phyloP scores from a whole-genome alignment of 768 basidiomycete species.

The Pleurotus platypus region DNA sequence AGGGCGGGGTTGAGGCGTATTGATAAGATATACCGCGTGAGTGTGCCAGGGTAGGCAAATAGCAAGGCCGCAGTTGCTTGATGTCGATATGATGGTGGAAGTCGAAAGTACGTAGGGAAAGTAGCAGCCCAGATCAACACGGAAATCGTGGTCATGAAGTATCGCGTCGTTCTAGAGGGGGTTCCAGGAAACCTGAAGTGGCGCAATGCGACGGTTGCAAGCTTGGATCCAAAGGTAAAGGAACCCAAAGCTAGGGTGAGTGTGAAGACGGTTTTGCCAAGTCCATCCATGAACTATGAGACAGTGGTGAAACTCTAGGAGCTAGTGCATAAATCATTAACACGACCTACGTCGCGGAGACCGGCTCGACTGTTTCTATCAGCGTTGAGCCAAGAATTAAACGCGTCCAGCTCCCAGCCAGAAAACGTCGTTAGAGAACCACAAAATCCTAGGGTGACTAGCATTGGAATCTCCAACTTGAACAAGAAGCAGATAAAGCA shows the following conservation, averaged over 20 bases:
- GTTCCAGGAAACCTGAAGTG: conserved; percentile 37
- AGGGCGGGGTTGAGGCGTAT: conserved; percentile 63
- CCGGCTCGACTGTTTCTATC: conserved; percentile 52
- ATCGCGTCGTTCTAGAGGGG: conserved; percentile 42
- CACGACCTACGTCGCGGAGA: conserved; percentile 62
- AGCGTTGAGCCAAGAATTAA: conserved; percentile 79
- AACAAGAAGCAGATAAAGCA: not conserved
- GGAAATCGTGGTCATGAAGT: conserved; percentile 49
- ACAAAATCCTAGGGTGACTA: conserved; percentile 66
- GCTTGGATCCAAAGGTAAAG: conserved; percentile 66
- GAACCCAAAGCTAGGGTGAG: conserved; percentile 74
- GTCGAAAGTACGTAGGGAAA: conserved; percentile 74
- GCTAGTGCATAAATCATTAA: conserved; percentile 2
- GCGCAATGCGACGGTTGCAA: conserved; percentile 42
- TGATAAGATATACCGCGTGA: conserved; percentile 80
- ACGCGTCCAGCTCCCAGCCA: conserved; percentile 88
- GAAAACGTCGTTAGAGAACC: conserved; percentile 97
- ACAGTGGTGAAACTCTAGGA: not conserved
- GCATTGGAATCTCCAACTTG: not conserved
- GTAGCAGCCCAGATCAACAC: conserved; percentile 71
- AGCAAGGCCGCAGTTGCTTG: conserved; percentile 84
- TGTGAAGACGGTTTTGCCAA: conserved; percentile 78
- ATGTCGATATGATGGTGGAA: conserved; percentile 66
- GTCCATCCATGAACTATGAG: conserved; percentile 78
- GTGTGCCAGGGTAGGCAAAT: conserved; percentile 85